Base-by-base conservation (phyloP, 495 filamentous ascomycete species). In the Daldinia childiae region DNA sequence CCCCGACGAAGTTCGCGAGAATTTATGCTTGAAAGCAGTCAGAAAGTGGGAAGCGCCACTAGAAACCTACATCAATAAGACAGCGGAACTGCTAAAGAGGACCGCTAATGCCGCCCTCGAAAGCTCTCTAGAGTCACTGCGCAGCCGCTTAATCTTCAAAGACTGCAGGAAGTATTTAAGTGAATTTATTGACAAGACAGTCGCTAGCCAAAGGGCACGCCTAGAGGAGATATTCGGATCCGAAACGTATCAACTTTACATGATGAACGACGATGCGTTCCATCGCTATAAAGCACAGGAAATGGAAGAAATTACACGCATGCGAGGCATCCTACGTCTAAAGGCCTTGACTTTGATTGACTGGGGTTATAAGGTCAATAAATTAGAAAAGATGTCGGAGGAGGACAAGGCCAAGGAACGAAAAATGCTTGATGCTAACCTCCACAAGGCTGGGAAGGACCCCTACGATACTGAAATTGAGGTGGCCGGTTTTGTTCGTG, bases 401-500 rank as follows among this genome's bases (percentile, higher is more conserved):
- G 81, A 84, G 43, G 77, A 83, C 34, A 68, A 66, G 34, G 11
- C 43, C 12, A 61, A 62, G 36, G 73, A 78, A 36, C 64, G 69
- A 0, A 75, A 73, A 64, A 64, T 59, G 3, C 64, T 77, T 2
- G 70, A 78, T 12, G 60, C 62, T 6, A 62, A 83, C 2, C 66
- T 82, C 6, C 68, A 72, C 3, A 73, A 79, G 30, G 69, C 86
- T 29, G 78, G 78, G 1, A 77, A 77, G 6, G 86, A 88, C 71
- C 75, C 78, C 4, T 87, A 81, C 57, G 77, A 81, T 8, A 72
- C 74, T 0, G 86, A 88, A 58, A 71, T 88, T 1, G 75, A 76
- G 12, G 81, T 87, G 9, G 82, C 82, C 0, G 80, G 83, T 0
- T 86, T 84, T 51, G 81, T 87, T 12, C 70, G 85, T 0, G 86